Evolutionary conservation across 176 grass and related monocot genomes (phyloP).

Genomic region (Avena sativa): DNA sequence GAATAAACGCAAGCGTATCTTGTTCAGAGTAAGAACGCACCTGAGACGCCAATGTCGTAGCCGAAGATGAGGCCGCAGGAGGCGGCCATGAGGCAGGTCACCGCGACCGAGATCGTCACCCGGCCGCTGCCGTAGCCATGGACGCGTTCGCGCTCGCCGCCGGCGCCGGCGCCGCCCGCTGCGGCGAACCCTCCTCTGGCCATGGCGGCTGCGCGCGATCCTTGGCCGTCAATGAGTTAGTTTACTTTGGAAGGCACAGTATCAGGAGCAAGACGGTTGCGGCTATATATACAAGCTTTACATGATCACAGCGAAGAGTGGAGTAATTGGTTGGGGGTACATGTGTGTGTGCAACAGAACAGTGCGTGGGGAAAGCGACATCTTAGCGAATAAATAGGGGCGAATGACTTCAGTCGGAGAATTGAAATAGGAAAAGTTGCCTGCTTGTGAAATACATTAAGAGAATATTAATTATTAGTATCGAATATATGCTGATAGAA

Average conservation of each 20-base stretch:
- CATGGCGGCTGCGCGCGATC: constrained; percentile 10
- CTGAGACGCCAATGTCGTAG: constrained; percentile 70
- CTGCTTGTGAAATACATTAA: neutral
- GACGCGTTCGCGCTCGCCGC: neutral
- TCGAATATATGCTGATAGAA: neutral
- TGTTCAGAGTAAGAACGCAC: neutral
- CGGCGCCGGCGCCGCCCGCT: neutral
- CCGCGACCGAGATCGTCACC: constrained; percentile 53
- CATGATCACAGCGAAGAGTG: no score
- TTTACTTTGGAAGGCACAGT: neutral
- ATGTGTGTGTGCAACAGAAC: neutral
- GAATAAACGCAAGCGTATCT: neutral
- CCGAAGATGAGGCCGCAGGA: constrained; percentile 78
- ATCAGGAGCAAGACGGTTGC: neutral
- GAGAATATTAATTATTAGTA: neutral
- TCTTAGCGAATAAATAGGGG: neutral
- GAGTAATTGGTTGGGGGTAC: no score
- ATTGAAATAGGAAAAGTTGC: neutral
- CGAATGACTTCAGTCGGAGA: neutral
- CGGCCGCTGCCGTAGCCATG: constrained; percentile 43
- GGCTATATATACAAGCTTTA: neutral
- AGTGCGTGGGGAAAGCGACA: neutral
- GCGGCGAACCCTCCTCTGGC: constrained; percentile 4
- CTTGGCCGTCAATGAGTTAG: neutral
- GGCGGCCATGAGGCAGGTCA: constrained; percentile 69